Conservation (phyloP, 768 basidiomycete genomes). For the Macrolepiota dolichaula region DNA sequence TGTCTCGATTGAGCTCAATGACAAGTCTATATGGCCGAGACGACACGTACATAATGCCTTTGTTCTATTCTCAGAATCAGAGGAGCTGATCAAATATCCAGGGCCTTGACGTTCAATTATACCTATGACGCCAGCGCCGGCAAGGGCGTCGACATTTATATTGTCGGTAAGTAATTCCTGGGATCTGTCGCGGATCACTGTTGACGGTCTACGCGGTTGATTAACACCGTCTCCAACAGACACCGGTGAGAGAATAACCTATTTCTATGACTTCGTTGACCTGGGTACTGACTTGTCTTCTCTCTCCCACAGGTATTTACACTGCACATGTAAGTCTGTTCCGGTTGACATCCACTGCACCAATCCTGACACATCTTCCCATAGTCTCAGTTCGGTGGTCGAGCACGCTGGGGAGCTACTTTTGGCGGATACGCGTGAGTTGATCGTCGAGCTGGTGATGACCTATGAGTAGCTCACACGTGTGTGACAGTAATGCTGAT, state of each 20-base stretch:
- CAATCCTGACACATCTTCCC: neutral
- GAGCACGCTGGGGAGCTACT: slow-evolving; percentile 34
- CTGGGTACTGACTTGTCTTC: neutral
- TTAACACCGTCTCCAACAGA: slow-evolving; percentile 13
- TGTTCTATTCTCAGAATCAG: neutral
- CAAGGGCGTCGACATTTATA: slow-evolving; percentile 34
- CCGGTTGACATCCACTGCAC: neutral
- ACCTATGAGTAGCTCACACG: neutral
- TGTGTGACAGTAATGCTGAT: slow-evolving; percentile 20
- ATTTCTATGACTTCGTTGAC: neutral
- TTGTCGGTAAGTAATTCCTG: slow-evolving; percentile 26
- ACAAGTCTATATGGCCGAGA: neutral
- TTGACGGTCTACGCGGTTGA: neutral
- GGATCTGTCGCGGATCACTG: neutral
- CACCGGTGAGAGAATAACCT: slow-evolving; percentile 18
- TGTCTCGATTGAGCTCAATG: neutral
- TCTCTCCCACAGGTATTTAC: slow-evolving; percentile 18
- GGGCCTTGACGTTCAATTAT: slow-evolving; percentile 18
- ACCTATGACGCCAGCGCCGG: slow-evolving; percentile 26
- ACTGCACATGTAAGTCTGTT: slow-evolving; percentile 17
- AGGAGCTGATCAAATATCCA: neutral
- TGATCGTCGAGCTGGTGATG: neutral
- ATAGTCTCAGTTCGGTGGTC: slow-evolving; percentile 31
- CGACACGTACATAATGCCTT: neutral
- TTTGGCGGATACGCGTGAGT: slow-evolving; percentile 24